Base-by-base conservation (phyloP, 148 eudicot species). In the Arbutus unedo region DNA sequence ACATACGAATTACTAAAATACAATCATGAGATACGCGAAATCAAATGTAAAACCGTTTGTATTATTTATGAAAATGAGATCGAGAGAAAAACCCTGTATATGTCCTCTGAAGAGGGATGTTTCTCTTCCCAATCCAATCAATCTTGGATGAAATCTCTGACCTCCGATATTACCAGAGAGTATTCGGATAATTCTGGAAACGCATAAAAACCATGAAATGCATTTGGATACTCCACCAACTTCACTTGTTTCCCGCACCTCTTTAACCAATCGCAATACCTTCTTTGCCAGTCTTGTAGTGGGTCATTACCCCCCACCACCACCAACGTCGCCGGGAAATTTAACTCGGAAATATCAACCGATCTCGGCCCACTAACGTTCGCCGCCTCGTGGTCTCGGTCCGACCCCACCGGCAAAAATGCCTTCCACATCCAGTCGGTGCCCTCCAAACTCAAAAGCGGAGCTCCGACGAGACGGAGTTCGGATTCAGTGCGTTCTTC, bases 371-470 rank as follows among this genome's bases (percentile, higher is more conserved):
- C 89, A 47, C 86, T 67, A 1, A 88, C 89, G 31, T 87, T 84
- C 59, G 83, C 60, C 25, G 79, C 86, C 82, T 62, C 80, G 41
- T 89, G 90, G 50, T 89, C 86, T 1, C 82, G 83, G 56, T 84
- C 84, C 38, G 70, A 78, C 25, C 83, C 88, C 8, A 74, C 67
- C 4, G 87, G 88, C 78, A 87, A 15, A 55, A 87, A 87, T 21
- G 82, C 84, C 18, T 80, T 84, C 90, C 91, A 89, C 82, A 87
- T 64, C 86, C 81, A 84, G 60, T 86, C 86, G 4, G 90, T 77
- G 8, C 80, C 43, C 0, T 45, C 44, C 76, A 72, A 19, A 4
- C 77, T 70, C 23, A 86, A 47, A 15, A 87, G 11, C 7, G 82
- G 84, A 49, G 48, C 91, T 3, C 31, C 66, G 2, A 31, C 55